A percentile compares a stretch with the other conserved stretches of the same genome.
phyloP scores from a whole-genome alignment of 768 basidiomycete species.

The Hericium rajendrae region DNA sequence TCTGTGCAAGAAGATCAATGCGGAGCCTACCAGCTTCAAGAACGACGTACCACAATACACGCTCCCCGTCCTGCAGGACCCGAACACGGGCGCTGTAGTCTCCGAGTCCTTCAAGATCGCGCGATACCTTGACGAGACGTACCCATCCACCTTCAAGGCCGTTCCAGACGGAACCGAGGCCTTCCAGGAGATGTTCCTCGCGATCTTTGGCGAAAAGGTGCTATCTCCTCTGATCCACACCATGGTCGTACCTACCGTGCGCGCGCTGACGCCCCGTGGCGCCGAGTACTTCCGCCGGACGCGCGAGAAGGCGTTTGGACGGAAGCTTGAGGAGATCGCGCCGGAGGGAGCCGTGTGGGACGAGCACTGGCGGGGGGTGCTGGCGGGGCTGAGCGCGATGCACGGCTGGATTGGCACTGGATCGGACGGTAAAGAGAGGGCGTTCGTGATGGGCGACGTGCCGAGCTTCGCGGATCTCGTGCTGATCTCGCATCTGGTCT shows the following conservation, averaged over 20 bases:
- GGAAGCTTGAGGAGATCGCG: not conserved
- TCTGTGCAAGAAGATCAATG: constrained; percentile 24
- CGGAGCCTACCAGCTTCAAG: constrained; percentile 22
- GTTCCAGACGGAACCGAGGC: not conserved
- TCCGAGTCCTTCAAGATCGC: constrained; percentile 39
- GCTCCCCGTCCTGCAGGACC: constrained; percentile 42
- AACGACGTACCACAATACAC: constrained; percentile 31
- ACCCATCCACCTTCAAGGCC: constrained; percentile 20
- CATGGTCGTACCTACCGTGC: not conserved
- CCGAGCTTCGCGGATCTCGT: not conserved
- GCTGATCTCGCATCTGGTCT: not conserved
- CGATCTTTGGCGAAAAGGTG: not conserved
- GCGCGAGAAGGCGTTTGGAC: not conserved
- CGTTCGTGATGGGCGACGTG: not conserved
- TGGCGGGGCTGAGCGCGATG: not conserved
- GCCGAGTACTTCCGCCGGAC: not conserved
- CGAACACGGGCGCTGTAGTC: constrained; percentile 27
- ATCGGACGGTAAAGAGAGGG: not conserved
- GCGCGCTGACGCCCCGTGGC: not conserved
- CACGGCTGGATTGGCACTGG: not conserved
- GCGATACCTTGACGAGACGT: constrained; percentile 39
- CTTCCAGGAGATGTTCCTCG: not conserved
- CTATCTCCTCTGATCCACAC: not conserved
- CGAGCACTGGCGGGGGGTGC: not conserved
- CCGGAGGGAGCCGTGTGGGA: not conserved